Evolutionary conservation across 495 filamentous ascomycete genomes (phyloP), one percentile per base, ranked within the genome.

Genomic region (Parathielavia hyrcaniae): DNA sequence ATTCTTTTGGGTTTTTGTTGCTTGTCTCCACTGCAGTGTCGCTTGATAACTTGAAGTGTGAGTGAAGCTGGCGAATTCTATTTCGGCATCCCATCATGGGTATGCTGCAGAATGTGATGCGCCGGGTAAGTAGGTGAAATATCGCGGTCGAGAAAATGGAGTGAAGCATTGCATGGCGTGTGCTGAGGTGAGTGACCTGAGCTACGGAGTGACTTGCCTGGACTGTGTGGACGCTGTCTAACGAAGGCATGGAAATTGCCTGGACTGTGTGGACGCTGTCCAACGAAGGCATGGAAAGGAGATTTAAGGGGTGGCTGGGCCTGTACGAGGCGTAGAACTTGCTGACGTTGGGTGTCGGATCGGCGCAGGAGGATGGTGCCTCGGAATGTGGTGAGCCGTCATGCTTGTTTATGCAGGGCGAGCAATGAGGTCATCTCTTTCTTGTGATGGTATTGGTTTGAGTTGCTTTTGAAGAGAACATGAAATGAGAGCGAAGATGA

Each of bases 261-360:
- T n/a, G 20, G 12, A 39, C 26, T 30, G 26, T 30, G 26, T 30
- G 35, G 32, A 2, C 2, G 32, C 23, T 12, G 20, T 39, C 6
- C 14, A 35, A 22, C 1, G 9, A 44, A 30, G 19, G 38, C 38
- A 53, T 53, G 23, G 41, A 40, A 39, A 1, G 22, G 3, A 6
- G 40, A 45, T 55, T 30, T 13, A 41, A 55, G 43, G 53, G 53
- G 53, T 34, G 6, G 36, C 10, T n/a, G 30, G 53, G 53, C 30
- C 36, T 55, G 5, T 1, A 0, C 1, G 1, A 12, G 19, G 3
- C n/a, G 41, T n/a, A 30, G 23, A 17, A 30, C 41, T 41, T 43
- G 13, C 17, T 36, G 54, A 41, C 45, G 23, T 39, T 17, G 46
- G 7, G 14, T 50, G 45, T 57, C 36, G 45, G 45, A 57, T 49